Base-by-base conservation (phyloP, 768 basidiomycete species). In the Leccinum disarticulatum region DNA sequence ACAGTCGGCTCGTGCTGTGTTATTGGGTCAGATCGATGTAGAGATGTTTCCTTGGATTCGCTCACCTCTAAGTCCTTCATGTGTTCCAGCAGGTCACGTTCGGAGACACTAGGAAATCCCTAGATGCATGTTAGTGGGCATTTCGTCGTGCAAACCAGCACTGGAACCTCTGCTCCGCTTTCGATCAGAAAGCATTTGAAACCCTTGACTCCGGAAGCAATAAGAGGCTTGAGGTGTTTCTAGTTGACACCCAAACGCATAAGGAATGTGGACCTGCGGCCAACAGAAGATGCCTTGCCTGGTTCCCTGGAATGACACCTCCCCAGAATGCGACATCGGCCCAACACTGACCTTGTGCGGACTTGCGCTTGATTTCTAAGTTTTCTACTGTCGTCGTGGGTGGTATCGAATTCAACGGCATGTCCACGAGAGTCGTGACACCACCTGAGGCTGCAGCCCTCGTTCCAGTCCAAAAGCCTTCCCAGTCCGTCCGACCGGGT, bases 151-250 rank as follows among this genome's bases (percentile, higher is more conserved):
- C 25, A 49, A 19, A 19, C 49, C 35, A 31, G 28, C 46, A 57
- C 6, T 57, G 78, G 52, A 66, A 94, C 95, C 61, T 97, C 90
- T 17, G 98, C 95, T 27, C 97, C 96, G 67, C 94, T 96, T 64
- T 96, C 89, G 61, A 95, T 95, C 64, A 98, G 77, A 74, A 98
- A 98, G 71, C 95, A 97, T 73, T 98, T 98, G 81, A 98, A 98
- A 0, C 96, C 96, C 76, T 88, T 91, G 31, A 97, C 90, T 6
- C 97, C 95, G 33, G 84, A 83, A 31, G 82, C 71, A 14, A 95
- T 77, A 47, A 98, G 79, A n/a, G 88, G 85, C 58, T 79, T 80
- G 48, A 99, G 81, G 65, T 95, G 81, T 47, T 73, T 70, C 93
- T 95, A 47, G 52, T 56, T 15, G 49, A 30, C 11, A n/a, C 36